These are phyloP conservation scores for Penicillium riverlandense DNA, from an alignment of 495 filamentous ascomycete genomes.

Conservation along the genomic window DNA sequence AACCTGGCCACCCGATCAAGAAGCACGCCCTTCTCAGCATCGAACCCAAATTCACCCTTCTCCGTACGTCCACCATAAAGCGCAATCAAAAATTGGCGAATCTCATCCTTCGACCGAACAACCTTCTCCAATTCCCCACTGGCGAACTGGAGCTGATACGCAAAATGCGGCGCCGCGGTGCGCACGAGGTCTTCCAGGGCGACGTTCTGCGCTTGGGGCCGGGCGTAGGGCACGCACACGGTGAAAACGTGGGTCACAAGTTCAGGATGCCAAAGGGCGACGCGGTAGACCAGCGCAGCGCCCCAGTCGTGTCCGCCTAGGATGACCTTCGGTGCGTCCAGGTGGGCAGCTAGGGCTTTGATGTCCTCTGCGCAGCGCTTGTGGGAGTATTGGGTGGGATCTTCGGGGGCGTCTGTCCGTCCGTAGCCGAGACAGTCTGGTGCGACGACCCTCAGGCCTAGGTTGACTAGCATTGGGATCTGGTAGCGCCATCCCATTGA, in stretches of 20 bases:
- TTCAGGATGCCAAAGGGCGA: conserved; percentile 64
- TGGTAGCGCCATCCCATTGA: conserved; percentile 74
- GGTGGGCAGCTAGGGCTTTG: conserved; percentile 50
- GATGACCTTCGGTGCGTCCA: conserved; percentile 55
- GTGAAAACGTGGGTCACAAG: conserved; percentile 66
- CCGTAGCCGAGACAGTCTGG: conserved; percentile 80
- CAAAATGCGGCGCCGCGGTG: conserved; percentile 60
- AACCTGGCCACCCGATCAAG: conserved; percentile 44
- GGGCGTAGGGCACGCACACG: conserved; percentile 67
- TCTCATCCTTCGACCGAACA: conserved; percentile 46
- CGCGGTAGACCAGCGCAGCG: conserved; percentile 51
- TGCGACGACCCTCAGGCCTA: conserved; percentile 64
- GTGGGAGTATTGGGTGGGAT: conserved; percentile 52
- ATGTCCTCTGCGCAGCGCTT: conserved; percentile 68
- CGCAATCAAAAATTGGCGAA: conserved; percentile 60
- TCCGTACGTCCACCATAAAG: conserved; percentile 58
- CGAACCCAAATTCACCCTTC: conserved; percentile 48
- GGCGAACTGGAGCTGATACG: conserved; percentile 75
- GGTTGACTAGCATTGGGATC: conserved; percentile 65
- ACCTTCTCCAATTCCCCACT: conserved; percentile 56
- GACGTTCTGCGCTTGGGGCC: conserved; percentile 41
- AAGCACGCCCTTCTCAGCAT: conserved; percentile 47
- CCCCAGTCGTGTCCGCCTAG: conserved; percentile 84
- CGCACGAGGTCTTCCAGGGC: conserved; percentile 48
- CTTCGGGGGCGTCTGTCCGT: conserved; percentile 56